Percentiles rank a stretch among this genome's conserved stretches.
phyloP scores from a whole-genome alignment of 2,329 filamentous ascomycete genomes.

The Xylariaceae sp. region DNA sequence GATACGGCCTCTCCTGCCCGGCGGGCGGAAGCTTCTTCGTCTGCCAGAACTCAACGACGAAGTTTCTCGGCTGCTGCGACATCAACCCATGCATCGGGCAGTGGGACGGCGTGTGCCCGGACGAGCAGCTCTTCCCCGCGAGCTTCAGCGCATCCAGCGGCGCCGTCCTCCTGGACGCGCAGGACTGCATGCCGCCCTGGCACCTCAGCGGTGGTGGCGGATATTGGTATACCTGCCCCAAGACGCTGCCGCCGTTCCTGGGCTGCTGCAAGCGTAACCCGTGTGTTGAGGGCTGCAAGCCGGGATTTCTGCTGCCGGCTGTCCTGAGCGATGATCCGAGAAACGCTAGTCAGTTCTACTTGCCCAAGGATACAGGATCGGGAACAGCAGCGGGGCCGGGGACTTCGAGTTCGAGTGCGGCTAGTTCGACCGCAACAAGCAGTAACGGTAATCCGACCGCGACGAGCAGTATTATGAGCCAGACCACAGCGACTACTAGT shows the following conservation, averaged over 20 bases:
- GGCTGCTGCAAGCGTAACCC: constrained; percentile 35
- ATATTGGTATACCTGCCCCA: constrained; percentile 33
- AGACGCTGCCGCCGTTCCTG: constrained; percentile 27
- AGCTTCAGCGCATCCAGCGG: constrained; percentile 30
- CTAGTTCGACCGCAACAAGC: not conserved
- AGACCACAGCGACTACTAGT: too few species aligned
- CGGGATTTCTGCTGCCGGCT: constrained; percentile 25
- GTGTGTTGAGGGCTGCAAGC: constrained; percentile 30
- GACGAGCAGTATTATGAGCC: too few species aligned
- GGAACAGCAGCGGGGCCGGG: not conserved
- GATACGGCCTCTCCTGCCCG: constrained; percentile 30
- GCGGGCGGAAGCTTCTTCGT: constrained; percentile 31
- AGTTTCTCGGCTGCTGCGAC: constrained; percentile 37
- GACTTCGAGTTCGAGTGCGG: constrained; percentile 1
- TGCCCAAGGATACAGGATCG: not conserved
- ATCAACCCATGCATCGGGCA: constrained; percentile 31
- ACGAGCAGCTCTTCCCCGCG: constrained; percentile 27
- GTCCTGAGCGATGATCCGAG: constrained; percentile 17
- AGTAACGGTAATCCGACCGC: too few species aligned
- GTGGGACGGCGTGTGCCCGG: constrained; percentile 26
- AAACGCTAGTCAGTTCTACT: constrained; percentile 17
- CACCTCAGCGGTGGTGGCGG: too few species aligned
- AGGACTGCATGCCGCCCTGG: constrained; percentile 26
- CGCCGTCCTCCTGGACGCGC: constrained; percentile 26
- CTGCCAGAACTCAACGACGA: constrained; percentile 24